Evolutionary conservation across 2,329 filamentous ascomycete genomes (phyloP).

Genomic region (Paracamarosporium sp.): DNA sequence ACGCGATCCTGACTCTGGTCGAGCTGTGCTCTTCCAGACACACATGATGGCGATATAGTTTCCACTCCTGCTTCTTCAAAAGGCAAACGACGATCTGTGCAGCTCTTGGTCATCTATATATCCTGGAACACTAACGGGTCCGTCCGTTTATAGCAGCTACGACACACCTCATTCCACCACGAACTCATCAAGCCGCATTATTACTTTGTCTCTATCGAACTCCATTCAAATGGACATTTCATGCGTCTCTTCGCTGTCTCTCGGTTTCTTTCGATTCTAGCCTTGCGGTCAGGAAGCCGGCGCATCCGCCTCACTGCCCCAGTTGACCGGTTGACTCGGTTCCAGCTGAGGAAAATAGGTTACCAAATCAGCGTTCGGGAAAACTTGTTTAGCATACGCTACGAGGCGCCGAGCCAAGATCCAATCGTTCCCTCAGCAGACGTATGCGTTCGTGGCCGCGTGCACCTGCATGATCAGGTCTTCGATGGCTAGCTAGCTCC

Average conservation of each 20-base stretch:
- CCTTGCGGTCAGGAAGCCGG: slow-evolving; percentile 34
- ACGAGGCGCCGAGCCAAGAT: slow-evolving; percentile 31
- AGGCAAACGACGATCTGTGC: neutral
- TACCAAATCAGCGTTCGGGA: slow-evolving; percentile 33
- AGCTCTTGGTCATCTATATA: slow-evolving; percentile 32
- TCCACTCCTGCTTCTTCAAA: neutral
- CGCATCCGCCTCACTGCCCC: slow-evolving; percentile 33
- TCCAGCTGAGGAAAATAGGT: slow-evolving; percentile 25
- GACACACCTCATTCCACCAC: neutral
- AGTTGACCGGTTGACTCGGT: slow-evolving; percentile 16
- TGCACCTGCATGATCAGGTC: slow-evolving; percentile 15
- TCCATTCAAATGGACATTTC: slow-evolving; percentile 18
- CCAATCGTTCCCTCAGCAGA: slow-evolving; percentile 30
- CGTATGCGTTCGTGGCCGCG: slow-evolving; percentile 21
- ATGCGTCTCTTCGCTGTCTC: slow-evolving; percentile 15
- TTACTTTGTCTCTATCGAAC: slow-evolving; percentile 10
- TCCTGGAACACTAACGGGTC: slow-evolving; percentile 20
- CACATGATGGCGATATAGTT: slow-evolving; percentile 11
- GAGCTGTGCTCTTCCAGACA: neutral
- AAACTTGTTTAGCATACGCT: slow-evolving; percentile 36
- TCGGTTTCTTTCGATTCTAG: slow-evolving; percentile 27
- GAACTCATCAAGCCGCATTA: slow-evolving; percentile 10
- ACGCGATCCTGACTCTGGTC: slow-evolving; percentile 5
- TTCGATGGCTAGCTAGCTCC: slow-evolving; percentile 16
- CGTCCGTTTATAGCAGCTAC: slow-evolving; percentile 15